These are phyloP conservation scores for Moricandia arvensis DNA, from an alignment of 345 rosid species.

Conservation along the genomic window DNA sequence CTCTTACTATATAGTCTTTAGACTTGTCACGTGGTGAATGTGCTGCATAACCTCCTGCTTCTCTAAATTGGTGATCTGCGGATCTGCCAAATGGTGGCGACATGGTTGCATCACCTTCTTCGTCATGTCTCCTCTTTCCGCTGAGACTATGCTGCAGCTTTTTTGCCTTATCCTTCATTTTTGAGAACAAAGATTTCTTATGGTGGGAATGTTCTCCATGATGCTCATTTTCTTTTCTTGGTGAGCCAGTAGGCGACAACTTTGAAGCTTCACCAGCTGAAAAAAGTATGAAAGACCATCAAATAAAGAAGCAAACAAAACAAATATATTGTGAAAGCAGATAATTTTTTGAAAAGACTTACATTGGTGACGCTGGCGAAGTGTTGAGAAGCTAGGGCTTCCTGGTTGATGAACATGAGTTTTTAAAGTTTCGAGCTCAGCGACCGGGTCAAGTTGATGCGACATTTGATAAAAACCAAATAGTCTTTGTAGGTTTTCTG, in stretches of 20 bases:
- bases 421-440: constrained; percentile 37
- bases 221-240: constrained; percentile 41
- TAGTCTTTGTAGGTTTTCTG: constrained; percentile 16
- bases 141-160: constrained; percentile 54
- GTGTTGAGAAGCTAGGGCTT: constrained; percentile 39
- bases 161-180: constrained; percentile 69
- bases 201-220: constrained; percentile 46
- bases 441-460: constrained; percentile 27
- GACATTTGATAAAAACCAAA: constrained; percentile 15
- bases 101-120: constrained; percentile 46
- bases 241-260: constrained; percentile 38
- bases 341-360: constrained; percentile 14
- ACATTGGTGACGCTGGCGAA: constrained; percentile 56
- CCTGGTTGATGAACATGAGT: constrained; percentile 38
- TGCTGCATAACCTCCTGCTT: constrained; percentile 39
- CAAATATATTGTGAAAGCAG: not conserved
- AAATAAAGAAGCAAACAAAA: not conserved
- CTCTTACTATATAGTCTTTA: constrained; percentile 37
- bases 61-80: constrained; percentile 43
- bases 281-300: not conserved
- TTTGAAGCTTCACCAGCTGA: constrained; percentile 46
- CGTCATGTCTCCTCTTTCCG: constrained; percentile 50
- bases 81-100: constrained; percentile 47
- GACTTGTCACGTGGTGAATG: constrained; percentile 50
- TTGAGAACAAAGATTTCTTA: constrained; percentile 64